Percentiles rank a stretch among this genome's conserved stretches.
phyloP scores from a whole-genome alignment of 2,329 filamentous ascomycete genomes.

The Fusarium ramigenum region DNA sequence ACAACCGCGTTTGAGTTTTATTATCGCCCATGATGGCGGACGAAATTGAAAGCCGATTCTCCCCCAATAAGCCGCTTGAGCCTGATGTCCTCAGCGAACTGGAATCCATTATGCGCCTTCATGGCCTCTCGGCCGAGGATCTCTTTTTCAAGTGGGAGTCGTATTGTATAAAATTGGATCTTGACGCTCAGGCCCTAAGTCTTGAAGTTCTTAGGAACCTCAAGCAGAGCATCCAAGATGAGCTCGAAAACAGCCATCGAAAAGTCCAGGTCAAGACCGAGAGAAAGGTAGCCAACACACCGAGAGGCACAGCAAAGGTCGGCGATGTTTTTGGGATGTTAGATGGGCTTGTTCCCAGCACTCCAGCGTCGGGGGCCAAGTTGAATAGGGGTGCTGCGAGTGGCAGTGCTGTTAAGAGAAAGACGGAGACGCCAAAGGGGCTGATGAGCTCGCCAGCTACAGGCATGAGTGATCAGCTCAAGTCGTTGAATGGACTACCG shows the following conservation, averaged over 20 bases:
- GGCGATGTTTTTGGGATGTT: constrained; percentile 87
- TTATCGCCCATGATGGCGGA: constrained; percentile 48
- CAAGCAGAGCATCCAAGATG: constrained; percentile 87
- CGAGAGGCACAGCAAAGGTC: constrained; percentile 63
- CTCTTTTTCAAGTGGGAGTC: constrained; percentile 99
- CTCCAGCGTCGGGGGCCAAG: constrained; percentile 58
- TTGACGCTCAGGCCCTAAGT: constrained; percentile 75
- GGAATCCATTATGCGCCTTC: constrained; percentile 84
- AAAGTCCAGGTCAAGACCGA: constrained; percentile 69
- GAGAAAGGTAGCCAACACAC: constrained; percentile 70
- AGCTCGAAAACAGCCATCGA: constrained; percentile 79
- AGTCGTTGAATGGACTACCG: constrained; percentile 43
- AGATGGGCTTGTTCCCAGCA: constrained; percentile 74
- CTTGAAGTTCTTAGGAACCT: constrained; percentile 78
- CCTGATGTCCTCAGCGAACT: constrained; percentile 84
- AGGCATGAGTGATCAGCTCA: constrained; percentile 48
- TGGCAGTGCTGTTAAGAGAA: constrained; percentile 47
- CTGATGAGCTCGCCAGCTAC: constrained; percentile 48
- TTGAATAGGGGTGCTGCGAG: constrained; percentile 50
- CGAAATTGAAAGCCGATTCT: constrained; percentile 49
- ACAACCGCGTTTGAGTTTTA: neutral
- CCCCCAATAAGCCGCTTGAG: constrained; percentile 63
- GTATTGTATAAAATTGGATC: constrained; percentile 93
- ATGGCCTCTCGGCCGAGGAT: constrained; percentile 83
- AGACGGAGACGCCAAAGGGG: constrained; percentile 42